Base-by-base conservation (phyloP, 2,329 filamentous ascomycete genomes). In the Beauveria sp. region DNA sequence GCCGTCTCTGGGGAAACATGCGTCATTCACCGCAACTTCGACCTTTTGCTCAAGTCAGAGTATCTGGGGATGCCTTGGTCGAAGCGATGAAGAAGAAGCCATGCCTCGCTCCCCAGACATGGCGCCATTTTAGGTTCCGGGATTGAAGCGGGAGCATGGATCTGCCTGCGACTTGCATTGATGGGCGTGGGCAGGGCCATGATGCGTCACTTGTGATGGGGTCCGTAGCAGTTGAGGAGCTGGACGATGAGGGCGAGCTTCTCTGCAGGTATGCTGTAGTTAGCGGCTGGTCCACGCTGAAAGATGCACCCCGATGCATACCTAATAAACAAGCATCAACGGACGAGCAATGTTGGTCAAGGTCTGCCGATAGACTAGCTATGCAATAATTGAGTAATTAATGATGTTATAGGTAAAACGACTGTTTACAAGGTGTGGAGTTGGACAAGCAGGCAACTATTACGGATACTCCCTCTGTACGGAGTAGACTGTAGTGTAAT, bases 11-110 rank as follows among this genome's bases (percentile, higher is more conserved):
- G 57, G 57, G 47, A 40, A 59, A 59, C 24, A 40, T 44, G 48
- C 57, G 50, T 59, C 57, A 59, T 59, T 59, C 57, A 59, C 57
- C 57, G 57, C 57, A 59, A 53, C 54, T 59, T 59, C 40, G 50
- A 20, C 5, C 34, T 37, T 28, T 20, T 46, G 37, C 16, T 41
- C 53, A 47, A 22, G 30, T 20, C 30, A 43, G 7, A 37, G 34
- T 37, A 37, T 37, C 26, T 7, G 18, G 9, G 53, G 40, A 46
- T 34, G 26, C 24, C 26, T 34, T 26, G 41, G n/a, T 9, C 41
- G 28, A 24, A 53, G n/a, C 5, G 12, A 30, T 28, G 34, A 37
- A 37, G 34, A 37, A 16, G 34, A 14, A 37, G 34, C 34, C 34
- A 37, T 37, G 34, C 34, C 34, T 37, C 12, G 34, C 34, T 54